Evolutionary conservation across 495 filamentous ascomycete species (phyloP), one percentile per base, ranked within the genome.

Genomic region (Friedmanniomyces simplex): DNA sequence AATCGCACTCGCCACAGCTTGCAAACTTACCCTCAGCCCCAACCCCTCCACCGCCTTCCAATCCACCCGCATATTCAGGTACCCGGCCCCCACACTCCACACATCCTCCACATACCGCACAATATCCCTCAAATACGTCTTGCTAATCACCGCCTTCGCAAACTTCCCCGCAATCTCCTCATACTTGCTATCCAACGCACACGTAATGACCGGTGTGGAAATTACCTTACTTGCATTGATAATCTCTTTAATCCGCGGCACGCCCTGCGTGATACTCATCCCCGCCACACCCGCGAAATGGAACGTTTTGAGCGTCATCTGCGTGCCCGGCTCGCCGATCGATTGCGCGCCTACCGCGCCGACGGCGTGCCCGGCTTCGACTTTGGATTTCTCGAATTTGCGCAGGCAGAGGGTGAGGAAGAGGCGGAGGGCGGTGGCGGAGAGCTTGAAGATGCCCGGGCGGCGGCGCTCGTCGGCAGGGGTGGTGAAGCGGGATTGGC

Each of bases 281-380:
- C 90, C 90, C 24, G 91, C 94, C 60, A 98, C 94, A 86, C 93
- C 93, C 66, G 93, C 93, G 74, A 98, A 98, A 85, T 98, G 93
- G 84, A 98, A 98, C 69, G 93, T 98, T 74, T 97, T 97, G 65
- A 98, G 76, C 1, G 93, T 98, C 94, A 98, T 98, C 71, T 98
- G 94, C 3, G 94, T 98, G 68, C 94, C 93, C 0, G 94, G 93
- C 66, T 98, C 94, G 67, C 94, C 93, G 66, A 98, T 97, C 28
- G 90, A 96, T 71, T 98, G 94, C 14, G 94, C 94, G 63, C 91
- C 93, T 34, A 97, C 88, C 12, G 93, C 94, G 54, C 94, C 93
- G n/a, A 97, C 93, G 13, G 93, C 93, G 66, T 96, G 91, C 2
- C 94, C 94, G 8, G 93, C 88, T 68, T 98, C 88, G 39, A 93